Evolutionary conservation across 139 green algal species (phyloP).

Genomic region (Haematococcus sp.): DNA sequence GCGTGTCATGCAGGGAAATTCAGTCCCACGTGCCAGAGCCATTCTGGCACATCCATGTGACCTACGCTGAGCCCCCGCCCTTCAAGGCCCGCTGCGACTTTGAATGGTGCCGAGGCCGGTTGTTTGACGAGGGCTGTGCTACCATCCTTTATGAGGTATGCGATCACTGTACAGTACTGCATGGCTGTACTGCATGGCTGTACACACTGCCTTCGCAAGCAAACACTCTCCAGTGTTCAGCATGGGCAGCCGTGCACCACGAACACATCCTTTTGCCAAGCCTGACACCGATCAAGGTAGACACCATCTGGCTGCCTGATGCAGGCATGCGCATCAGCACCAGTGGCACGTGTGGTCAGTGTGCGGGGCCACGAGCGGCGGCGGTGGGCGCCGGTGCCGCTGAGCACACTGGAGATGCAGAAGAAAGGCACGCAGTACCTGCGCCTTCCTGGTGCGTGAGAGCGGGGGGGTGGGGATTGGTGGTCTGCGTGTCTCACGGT

Average conservation of each 20-base stretch:
- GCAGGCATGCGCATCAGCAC: not conserved
- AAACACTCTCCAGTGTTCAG: too few relatives aligned
- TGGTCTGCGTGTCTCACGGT: not conserved
- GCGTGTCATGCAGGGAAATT: slow-evolving; percentile 73
- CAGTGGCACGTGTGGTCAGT: slow-evolving; percentile 18
- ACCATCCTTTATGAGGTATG: slow-evolving; percentile 78
- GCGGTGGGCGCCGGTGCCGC: slow-evolving; percentile 61
- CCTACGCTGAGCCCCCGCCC: slow-evolving; percentile 9
- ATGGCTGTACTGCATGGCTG: slow-evolving; percentile 8
- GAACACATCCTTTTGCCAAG: not conserved
- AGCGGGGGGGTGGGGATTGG: too few relatives aligned
- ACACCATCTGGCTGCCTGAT: too few relatives aligned
- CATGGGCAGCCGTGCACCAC: too few relatives aligned
- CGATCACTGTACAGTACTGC: not conserved
- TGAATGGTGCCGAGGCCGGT: slow-evolving; percentile 68
- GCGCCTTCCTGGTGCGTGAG: slow-evolving; percentile 58
- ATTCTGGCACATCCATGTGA: slow-evolving; percentile 79
- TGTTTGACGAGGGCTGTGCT: slow-evolving; percentile 86
- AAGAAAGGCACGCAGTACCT: slow-evolving; percentile 83
- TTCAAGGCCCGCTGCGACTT: slow-evolving; percentile 54
- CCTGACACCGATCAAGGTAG: not conserved
- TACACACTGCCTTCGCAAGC: too few relatives aligned
- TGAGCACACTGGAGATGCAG: slow-evolving; percentile 96
- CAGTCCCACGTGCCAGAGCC: slow-evolving; percentile 86
- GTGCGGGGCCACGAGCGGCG: slow-evolving; percentile 31